Percentiles rank a stretch among this genome's conserved stretches.
phyloP scores from a whole-genome alignment of 805 yeast genomes.

The Cyberlindnera samutprakarnensis region DNA sequence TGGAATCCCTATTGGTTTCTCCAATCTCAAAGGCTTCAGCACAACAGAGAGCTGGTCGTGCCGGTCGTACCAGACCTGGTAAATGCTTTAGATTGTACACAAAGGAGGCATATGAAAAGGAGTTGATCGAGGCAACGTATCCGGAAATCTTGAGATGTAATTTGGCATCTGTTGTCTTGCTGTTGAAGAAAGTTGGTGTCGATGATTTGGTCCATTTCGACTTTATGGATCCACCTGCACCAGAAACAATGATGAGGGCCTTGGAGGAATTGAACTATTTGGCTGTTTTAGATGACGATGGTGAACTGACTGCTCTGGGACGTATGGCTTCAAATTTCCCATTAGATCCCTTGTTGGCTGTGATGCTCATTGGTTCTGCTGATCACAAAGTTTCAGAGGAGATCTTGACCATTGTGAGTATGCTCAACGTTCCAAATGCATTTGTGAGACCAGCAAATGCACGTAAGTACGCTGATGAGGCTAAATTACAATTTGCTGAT shows the following conservation, averaged over 20 bases:
- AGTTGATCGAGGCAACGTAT: constrained; percentile 88
- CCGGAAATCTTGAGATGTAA: constrained; percentile 93
- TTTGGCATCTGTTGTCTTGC: constrained; percentile 84
- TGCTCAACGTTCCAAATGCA: constrained; percentile 89
- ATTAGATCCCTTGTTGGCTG: constrained; percentile 91
- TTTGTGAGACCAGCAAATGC: constrained; percentile 90
- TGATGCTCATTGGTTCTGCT: constrained; percentile 82
- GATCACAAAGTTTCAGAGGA: constrained; percentile 85
- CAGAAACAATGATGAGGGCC: constrained; percentile 99
- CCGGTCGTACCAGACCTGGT: constrained; percentile 99
- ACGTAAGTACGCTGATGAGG: constrained; percentile 84
- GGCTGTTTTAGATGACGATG: constrained; percentile 86
- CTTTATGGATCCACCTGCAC: constrained; percentile 99
- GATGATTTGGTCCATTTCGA: constrained; percentile 97
- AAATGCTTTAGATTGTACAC: constrained; percentile 95
- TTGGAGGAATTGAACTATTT: constrained; percentile 89
- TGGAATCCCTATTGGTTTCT: constrained; percentile 87
- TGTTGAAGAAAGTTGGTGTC: constrained; percentile 87
- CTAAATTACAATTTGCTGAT: constrained; percentile 81
- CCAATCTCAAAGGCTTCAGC: constrained; percentile 97
- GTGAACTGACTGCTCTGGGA: constrained; percentile 83
- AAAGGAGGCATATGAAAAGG: constrained; percentile 92
- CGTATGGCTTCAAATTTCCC: constrained; percentile 90
- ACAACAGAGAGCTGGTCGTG: constrained; percentile 99
- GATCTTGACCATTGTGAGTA: constrained; percentile 78